A percentile compares a stretch with the other conserved stretches of the same genome.
These are phyloP conservation scores for Diversispora eburnea DNA, from an alignment of 192 early-diverging fungal species.

Conservation along the genomic window DNA sequence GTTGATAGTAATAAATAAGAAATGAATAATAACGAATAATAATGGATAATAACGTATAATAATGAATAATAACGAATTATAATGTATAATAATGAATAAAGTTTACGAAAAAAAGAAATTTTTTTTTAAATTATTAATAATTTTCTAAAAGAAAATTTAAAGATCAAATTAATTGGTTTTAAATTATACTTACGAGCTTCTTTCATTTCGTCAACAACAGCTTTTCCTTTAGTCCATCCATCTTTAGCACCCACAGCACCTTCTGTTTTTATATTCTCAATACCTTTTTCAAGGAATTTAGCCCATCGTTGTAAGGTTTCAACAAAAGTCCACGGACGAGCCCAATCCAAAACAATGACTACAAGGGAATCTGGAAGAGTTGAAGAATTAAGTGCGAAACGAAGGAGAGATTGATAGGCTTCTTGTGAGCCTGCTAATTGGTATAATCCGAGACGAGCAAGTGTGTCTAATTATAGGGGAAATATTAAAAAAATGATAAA, in stretches of 20 bases:
- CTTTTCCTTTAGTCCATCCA: constrained; percentile 64
- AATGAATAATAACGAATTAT: neutral
- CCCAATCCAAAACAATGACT: constrained; percentile 87
- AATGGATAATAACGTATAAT: neutral
- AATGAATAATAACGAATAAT: constrained; percentile 5
- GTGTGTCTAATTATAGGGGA: constrained; percentile 41
- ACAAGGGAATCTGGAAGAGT: constrained; percentile 62
- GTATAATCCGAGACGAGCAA: constrained; percentile 76
- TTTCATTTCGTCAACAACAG: constrained; percentile 64
- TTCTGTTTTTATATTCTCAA: constrained; percentile 54
- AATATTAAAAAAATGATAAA: no score
- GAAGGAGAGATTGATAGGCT: constrained; percentile 65
- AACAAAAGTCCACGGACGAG: constrained; percentile 82
- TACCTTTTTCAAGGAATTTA: constrained; percentile 55
- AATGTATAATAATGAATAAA: constrained; percentile 21
- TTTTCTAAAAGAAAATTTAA: neutral
- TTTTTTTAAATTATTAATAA: no score
- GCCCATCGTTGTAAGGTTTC: constrained; percentile 78
- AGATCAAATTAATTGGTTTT: neutral
- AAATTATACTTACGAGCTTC: constrained; percentile 48
- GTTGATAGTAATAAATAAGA: neutral
- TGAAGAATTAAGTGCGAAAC: constrained; percentile 65
- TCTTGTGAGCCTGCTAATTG: constrained; percentile 69
- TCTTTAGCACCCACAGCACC: constrained; percentile 40
- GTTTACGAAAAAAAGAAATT: no score